A percentile compares a stretch with the other conserved stretches of the same genome.
Evolutionary conservation across 1,139 yeast genomes (phyloP).

Genomic region (Magnusiomyces magnusii): DNA sequence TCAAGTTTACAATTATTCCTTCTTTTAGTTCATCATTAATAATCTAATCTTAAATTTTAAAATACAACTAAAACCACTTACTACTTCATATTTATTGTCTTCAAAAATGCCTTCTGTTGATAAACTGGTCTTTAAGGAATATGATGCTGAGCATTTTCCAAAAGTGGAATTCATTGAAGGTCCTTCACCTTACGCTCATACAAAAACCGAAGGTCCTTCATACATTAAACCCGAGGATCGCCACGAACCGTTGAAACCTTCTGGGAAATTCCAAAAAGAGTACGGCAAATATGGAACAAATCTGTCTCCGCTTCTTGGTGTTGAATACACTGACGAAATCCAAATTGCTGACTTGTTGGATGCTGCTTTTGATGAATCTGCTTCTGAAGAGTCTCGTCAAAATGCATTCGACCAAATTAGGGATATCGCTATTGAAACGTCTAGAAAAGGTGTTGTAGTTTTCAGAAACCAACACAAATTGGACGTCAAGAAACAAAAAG

Average conservation of each 20-base stretch:
- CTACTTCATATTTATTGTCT: no score
- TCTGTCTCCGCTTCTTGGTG: conserved; percentile 8
- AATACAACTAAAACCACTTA: no score
- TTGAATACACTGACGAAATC: conserved; percentile 7
- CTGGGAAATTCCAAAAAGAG: conserved; percentile 5
- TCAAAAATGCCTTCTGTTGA: conserved; percentile 8
- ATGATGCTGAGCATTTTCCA: not conserved
- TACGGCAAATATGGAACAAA: conserved; percentile 9
- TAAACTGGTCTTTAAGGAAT: conserved; percentile 3
- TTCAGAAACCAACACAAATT: conserved; percentile 56
- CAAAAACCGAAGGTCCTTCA: conserved; percentile 4
- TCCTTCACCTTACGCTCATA: conserved; percentile 7
- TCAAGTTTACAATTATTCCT: no score
- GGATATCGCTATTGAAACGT: conserved; percentile 56
- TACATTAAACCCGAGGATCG: conserved; percentile 8
- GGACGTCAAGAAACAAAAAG: conserved; percentile 44
- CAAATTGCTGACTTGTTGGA: conserved; percentile 9
- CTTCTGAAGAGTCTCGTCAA: not conserved
- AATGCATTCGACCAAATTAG: conserved; percentile 41
- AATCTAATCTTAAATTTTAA: no score
- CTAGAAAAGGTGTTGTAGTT: conserved; percentile 60
- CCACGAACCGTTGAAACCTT: not conserved
- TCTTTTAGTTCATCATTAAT: no score
- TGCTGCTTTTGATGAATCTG: not conserved
- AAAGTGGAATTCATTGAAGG: conserved; percentile 1